Evolutionary conservation across 1,139 yeast species (phyloP).

Genomic region (Candida sp.): DNA sequence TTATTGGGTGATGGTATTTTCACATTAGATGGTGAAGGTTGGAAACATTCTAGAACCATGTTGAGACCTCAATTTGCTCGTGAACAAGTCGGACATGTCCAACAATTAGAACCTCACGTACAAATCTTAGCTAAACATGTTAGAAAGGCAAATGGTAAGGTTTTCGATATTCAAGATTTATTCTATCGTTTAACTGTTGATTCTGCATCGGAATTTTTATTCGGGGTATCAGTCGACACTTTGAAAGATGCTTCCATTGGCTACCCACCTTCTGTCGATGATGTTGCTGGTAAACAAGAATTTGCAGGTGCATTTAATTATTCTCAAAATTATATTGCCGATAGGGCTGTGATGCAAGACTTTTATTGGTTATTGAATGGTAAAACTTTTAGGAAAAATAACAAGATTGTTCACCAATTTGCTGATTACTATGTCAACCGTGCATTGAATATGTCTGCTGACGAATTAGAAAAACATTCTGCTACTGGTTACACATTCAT

Average conservation of each 20-base stretch:
- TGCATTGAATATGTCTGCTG: constrained; percentile 24
- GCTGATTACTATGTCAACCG: constrained; percentile 27
- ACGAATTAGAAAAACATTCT: constrained; percentile 29
- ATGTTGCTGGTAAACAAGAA: constrained; percentile 30
- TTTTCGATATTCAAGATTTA: constrained; percentile 45
- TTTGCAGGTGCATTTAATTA: constrained; percentile 43
- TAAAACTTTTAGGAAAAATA: constrained; percentile 26
- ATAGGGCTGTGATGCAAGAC: constrained; percentile 34
- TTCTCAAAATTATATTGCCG: constrained; percentile 33
- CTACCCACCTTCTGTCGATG: too few relatives aligned
- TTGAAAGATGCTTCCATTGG: constrained; percentile 17
- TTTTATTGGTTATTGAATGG: constrained; percentile 31
- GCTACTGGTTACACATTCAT: constrained; percentile 18
- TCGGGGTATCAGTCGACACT: constrained; percentile 50
- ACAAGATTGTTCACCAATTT: constrained; percentile 30
- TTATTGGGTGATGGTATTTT: constrained; percentile 57
- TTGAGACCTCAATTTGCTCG: constrained; percentile 58
- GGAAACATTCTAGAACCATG: constrained; percentile 59
- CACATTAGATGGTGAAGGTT: constrained; percentile 51
- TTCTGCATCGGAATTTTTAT: constrained; percentile 56
- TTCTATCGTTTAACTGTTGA: constrained; percentile 54
- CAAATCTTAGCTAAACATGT: constrained; percentile 34
- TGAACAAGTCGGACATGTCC: constrained; percentile 51
- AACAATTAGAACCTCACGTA: constrained; percentile 45
- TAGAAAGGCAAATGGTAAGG: constrained; percentile 20